These are phyloP conservation scores for Tetrapisispora iriomotensis DNA, from an alignment of 805 yeast genomes.

Conservation along the genomic window DNA sequence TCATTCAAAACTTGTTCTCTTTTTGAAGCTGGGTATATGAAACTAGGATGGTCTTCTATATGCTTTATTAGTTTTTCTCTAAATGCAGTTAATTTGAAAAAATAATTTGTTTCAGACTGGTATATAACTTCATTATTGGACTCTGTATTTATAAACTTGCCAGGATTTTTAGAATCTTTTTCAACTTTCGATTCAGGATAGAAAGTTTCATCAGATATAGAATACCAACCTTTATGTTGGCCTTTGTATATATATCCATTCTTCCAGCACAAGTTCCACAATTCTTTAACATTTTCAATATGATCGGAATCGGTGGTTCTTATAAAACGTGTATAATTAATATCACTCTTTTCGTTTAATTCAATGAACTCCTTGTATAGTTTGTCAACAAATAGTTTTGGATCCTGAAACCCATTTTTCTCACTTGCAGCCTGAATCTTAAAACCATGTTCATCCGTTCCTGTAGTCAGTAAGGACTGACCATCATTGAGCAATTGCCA, in stretches of 20 bases:
- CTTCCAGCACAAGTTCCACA: conserved; percentile 57
- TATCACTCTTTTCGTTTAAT: conserved; percentile 49
- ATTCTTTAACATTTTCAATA: conserved; percentile 44
- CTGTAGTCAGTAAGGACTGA: conserved; percentile 61
- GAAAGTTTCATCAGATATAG: conserved; percentile 88
- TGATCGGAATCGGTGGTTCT: conserved; percentile 88
- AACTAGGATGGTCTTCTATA: conserved; percentile 41
- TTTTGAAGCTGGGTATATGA: conserved; percentile 57
- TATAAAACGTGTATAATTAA: conserved; percentile 66
- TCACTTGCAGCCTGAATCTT: conserved; percentile 85
- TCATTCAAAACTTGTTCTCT: conserved; percentile 48
- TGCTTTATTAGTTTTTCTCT: conserved; percentile 42
- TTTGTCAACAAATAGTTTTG: conserved; percentile 64
- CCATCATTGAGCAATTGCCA: conserved; percentile 49
- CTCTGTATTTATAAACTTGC: conserved; percentile 39
- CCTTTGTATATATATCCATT: conserved; percentile 73
- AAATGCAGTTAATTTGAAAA: conserved; percentile 63
- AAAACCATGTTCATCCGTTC: conserved; percentile 95
- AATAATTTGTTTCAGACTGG: conserved; percentile 78
- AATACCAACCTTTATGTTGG: conserved; percentile 88
- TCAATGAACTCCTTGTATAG: conserved; percentile 53
- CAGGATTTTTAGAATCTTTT: conserved; percentile 18
- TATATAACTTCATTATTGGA: conserved; percentile 65
- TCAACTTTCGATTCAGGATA: conserved; percentile 73
- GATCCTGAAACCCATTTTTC: conserved; percentile 36